Evolutionary conservation across 2,329 filamentous ascomycete species (phyloP).

Genomic region (Colletotrichum cuscutae): DNA sequence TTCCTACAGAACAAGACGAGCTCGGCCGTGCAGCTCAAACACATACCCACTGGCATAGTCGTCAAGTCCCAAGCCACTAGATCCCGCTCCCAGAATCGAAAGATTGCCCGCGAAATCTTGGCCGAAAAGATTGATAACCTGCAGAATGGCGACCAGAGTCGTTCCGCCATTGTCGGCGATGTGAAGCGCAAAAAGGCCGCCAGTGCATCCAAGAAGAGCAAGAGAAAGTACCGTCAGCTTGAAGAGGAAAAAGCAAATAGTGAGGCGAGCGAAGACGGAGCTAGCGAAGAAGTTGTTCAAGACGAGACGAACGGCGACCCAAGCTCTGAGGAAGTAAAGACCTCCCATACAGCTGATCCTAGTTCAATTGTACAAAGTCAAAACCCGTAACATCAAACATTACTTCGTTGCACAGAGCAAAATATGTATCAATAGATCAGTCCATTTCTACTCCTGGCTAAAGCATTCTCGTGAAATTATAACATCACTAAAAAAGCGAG

Average conservation of each 20-base stretch:
- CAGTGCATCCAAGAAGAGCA: slow-evolving; percentile 83
- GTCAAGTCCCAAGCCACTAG: slow-evolving; percentile 95
- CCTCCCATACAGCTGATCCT: not conserved
- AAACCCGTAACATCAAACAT: not conserved
- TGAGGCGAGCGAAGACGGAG: slow-evolving; percentile 26
- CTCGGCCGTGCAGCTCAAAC: slow-evolving; percentile 92
- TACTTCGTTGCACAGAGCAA: not conserved
- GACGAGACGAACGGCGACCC: slow-evolving; percentile 17
- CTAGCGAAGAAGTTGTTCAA: slow-evolving; percentile 7
- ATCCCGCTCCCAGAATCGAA: slow-evolving; percentile 86
- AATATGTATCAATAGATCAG: not conserved
- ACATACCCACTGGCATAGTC: slow-evolving; percentile 89
- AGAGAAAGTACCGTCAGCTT: slow-evolving; percentile 79
- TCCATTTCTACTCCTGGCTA: slow-evolving; percentile 38
- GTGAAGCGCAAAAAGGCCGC: slow-evolving; percentile 75
- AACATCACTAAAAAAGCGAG: slow-evolving; percentile 1
- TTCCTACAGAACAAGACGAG: slow-evolving; percentile 86
- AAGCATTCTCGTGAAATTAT: slow-evolving; percentile 4
- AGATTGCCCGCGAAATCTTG: slow-evolving; percentile 81
- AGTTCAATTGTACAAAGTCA: not conserved
- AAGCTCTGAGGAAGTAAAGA: slow-evolving; percentile 30
- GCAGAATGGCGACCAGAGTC: slow-evolving; percentile 75
- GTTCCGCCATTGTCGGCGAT: slow-evolving; percentile 72
- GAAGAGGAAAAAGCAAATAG: slow-evolving; percentile 57
- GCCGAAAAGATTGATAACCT: slow-evolving; percentile 79